Conservation (phyloP, 164 flowering plant species). For the Akebia trifoliata region DNA sequence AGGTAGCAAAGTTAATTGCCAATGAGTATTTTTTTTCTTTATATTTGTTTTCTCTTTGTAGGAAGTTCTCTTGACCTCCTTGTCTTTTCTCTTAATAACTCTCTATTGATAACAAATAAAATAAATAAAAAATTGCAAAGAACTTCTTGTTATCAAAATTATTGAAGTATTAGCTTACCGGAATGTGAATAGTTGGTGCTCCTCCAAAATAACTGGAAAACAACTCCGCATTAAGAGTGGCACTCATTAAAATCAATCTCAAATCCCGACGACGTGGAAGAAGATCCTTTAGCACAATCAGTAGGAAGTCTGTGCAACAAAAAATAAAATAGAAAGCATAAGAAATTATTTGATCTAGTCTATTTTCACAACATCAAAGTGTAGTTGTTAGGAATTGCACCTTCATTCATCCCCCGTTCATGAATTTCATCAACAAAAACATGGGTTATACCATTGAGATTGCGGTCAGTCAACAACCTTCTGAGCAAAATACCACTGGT, state of each 20-base stretch:
- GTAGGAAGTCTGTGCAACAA: constrained; percentile 62
- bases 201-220: constrained; percentile 88
- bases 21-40: too few relatives aligned
- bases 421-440: constrained; percentile 99
- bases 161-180: constrained; percentile 50
- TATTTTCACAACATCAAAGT: constrained; percentile 5
- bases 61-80: too few relatives aligned
- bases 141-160: too few relatives aligned
- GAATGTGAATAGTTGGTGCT: constrained; percentile 90
- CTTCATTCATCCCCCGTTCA: constrained; percentile 99
- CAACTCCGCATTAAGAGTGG: constrained; percentile 92
- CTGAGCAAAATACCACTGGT: constrained; percentile 98
- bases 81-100: too few relatives aligned
- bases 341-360: not conserved
- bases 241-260: constrained; percentile 97
- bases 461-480: constrained; percentile 77
- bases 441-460: constrained; percentile 89
- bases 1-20: too few relatives aligned
- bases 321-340: constrained; percentile 1
- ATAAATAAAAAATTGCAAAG: too few relatives aligned
- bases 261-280: constrained; percentile 93
- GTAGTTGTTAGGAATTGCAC: constrained; percentile 27
- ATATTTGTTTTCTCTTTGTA: too few relatives aligned
- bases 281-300: constrained; percentile 94
- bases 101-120: too few relatives aligned